These are phyloP conservation scores for Talaromyces sp. DNA, from an alignment of 2,329 filamentous ascomycete genomes.

Conservation along the genomic window DNA sequence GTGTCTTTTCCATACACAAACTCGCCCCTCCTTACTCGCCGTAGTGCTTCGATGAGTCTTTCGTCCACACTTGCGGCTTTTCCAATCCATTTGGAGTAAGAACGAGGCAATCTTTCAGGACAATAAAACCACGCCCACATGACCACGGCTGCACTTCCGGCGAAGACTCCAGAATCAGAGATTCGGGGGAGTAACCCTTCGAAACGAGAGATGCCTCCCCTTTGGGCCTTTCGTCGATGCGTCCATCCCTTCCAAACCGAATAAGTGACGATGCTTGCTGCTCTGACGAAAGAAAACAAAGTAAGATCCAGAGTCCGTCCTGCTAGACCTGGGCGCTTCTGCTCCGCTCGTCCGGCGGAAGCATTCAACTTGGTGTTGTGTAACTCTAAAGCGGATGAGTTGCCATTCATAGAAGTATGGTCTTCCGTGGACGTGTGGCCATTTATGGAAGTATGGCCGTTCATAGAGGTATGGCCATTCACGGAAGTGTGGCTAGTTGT, in stretches of 20 bases:
- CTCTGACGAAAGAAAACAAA: constrained; percentile 68
- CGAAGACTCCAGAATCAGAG: constrained; percentile 66
- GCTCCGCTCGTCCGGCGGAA: constrained; percentile 8
- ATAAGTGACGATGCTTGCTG: constrained; percentile 64
- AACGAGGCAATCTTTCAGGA: constrained; percentile 62
- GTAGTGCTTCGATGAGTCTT: constrained; percentile 68
- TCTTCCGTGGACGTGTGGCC: no score
- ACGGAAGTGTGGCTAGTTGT: no score
- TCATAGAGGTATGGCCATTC: constrained; percentile 1
- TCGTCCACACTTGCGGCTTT: constrained; percentile 68
- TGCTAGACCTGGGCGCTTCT: constrained; percentile 40
- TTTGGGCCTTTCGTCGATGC: constrained; percentile 21
- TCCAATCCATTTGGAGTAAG: constrained; percentile 78
- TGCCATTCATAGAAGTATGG: constrained; percentile 1
- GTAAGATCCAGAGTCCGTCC: constrained; percentile 77
- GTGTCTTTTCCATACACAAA: constrained; percentile 70
- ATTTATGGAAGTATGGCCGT: neutral
- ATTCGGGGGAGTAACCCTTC: constrained; percentile 39
- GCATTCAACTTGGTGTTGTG: constrained; percentile 5
- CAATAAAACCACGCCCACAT: constrained; percentile 89
- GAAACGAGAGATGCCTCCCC: constrained; percentile 25
- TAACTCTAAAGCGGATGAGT: neutral
- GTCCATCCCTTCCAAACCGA: constrained; percentile 55
- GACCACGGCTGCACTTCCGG: constrained; percentile 64
- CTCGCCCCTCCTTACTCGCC: constrained; percentile 56